Base-by-base conservation (phyloP, 192 early-diverging fungal genomes). In the Diversispora eburnea region DNA sequence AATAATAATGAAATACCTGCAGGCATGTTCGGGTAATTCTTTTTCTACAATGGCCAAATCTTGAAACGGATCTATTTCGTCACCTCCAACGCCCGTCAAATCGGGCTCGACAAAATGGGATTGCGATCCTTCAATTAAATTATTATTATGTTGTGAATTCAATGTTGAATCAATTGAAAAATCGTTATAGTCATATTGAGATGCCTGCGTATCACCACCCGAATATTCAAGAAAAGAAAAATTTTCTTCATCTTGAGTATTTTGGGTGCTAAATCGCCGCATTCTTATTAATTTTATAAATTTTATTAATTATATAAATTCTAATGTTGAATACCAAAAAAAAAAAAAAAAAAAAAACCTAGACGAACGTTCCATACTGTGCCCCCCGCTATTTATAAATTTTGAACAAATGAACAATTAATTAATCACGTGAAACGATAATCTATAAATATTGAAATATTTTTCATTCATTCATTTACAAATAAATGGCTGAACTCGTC, bases 21-120 rank as follows among this genome's bases (percentile, higher is more conserved):
- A 97, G 8, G 93, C 92, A 74, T 95, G 93, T 48, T 82, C 84
- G 0, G 94, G 93, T n/a, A 89, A 83, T 19, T 86, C 88, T 55
- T 81, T 87, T 20, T 81, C 82, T 7, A 80, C 58, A 33, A 81
- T 81, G 1, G 80, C 48, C 12, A 77, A 75, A 67, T 88, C 83
- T 55, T 80, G 84, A 42, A 87, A 82, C 39, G 76, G 78, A 55
- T 84, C 84, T n/a, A 84, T 75, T 5, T 89, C 88, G 13, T 82
- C 88, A 56, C 61, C 55, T 46, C 73, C 82, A 51, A 76, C 76
- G 5, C 84, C 52, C 9, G 80, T 84, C 12, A 84, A 79, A 81
- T 89, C 84, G 62, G 82, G 80, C 56, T 82, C 83, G 72, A 77
- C 46, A 55, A 75, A 80, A 6, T 72, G 76, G 12, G 19, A 47